Conservation (phyloP, 208 protist species). For the Leishmania martiniquensis region DNA sequence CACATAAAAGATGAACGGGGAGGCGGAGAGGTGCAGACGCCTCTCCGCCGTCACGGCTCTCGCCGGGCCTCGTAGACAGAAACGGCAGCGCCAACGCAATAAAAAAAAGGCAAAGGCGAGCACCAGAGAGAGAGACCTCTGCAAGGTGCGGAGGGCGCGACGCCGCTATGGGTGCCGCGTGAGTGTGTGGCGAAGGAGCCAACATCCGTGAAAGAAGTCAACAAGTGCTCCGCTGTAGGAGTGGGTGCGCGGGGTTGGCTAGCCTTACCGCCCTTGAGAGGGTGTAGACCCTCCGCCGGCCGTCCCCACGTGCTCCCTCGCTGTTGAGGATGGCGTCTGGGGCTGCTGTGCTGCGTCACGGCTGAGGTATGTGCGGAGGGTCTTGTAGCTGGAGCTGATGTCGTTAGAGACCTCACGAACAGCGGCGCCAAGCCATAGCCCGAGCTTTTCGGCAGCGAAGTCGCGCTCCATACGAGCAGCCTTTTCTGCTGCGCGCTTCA, state of each 20-base stretch:
- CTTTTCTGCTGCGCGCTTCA: slow-evolving; percentile 51
- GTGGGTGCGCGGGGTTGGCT: neutral
- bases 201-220: neutral
- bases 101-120: too few relatives aligned
- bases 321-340: neutral
- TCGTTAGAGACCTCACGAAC: slow-evolving; percentile 60
- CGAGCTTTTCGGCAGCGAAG: slow-evolving; percentile 41
- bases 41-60: neutral
- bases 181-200: neutral
- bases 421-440: slow-evolving; percentile 56
- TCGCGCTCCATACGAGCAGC: slow-evolving; percentile 46
- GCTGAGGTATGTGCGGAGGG: slow-evolving; percentile 9
- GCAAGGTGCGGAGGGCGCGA: neutral
- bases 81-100: too few relatives aligned
- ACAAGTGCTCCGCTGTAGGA: neutral
- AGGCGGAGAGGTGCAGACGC: neutral
- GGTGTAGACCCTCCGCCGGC: neutral
- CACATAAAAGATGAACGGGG: neutral
- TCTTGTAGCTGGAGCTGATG: slow-evolving; percentile 25
- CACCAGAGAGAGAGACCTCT: too few relatives aligned
- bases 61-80: neutral
- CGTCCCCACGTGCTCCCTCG: neutral
- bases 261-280: neutral
- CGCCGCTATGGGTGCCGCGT: neutral
- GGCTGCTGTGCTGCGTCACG: neutral